A percentile compares a stretch with the other conserved stretches of the same genome.
Conservation (phyloP, 495 filamentous ascomycete genomes). For the Apiosordaria backusii region DNA sequence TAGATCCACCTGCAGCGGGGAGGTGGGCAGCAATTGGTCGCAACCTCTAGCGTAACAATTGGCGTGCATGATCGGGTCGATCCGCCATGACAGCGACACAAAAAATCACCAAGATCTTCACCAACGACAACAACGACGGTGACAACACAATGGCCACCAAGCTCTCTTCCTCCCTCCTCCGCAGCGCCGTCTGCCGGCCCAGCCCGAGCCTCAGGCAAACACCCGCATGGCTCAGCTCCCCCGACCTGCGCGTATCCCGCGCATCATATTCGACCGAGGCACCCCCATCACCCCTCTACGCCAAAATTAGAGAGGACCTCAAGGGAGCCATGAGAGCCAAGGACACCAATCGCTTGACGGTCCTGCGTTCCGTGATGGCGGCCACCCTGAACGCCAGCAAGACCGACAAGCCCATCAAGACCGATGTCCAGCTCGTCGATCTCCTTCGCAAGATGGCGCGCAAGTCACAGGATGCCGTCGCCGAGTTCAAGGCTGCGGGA, state of each 20-base stretch:
- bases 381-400: slow-evolving; percentile 56
- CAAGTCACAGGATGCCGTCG: slow-evolving; percentile 39
- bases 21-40: not conserved
- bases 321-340: slow-evolving; percentile 60
- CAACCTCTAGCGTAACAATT: not conserved
- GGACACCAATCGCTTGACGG: slow-evolving; percentile 50
- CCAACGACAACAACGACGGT: not conserved
- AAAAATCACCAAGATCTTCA: not conserved
- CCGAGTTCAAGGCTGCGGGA: slow-evolving; percentile 47
- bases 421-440: slow-evolving; percentile 53
- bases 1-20: not conserved
- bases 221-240: slow-evolving; percentile 6
- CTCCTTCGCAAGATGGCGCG: slow-evolving; percentile 47
- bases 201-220: slow-evolving; percentile 17
- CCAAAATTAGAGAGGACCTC: slow-evolving; percentile 52
- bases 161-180: slow-evolving; percentile 16
- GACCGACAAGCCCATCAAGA: slow-evolving; percentile 50
- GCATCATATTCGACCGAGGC: slow-evolving; percentile 39
- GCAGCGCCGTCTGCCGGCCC: slow-evolving; percentile 19
- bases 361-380: slow-evolving; percentile 52
- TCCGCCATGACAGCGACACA: not conserved
- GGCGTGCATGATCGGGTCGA: slow-evolving; percentile 3
- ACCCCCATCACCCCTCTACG: slow-evolving; percentile 38
- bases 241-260: slow-evolving; percentile 13
- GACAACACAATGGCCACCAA: slow-evolving; percentile 19